A percentile compares a stretch with the other conserved stretches of the same genome.
These are phyloP conservation scores for Pluteus cervinus DNA, from an alignment of 768 basidiomycete genomes.

Conservation along the genomic window DNA sequence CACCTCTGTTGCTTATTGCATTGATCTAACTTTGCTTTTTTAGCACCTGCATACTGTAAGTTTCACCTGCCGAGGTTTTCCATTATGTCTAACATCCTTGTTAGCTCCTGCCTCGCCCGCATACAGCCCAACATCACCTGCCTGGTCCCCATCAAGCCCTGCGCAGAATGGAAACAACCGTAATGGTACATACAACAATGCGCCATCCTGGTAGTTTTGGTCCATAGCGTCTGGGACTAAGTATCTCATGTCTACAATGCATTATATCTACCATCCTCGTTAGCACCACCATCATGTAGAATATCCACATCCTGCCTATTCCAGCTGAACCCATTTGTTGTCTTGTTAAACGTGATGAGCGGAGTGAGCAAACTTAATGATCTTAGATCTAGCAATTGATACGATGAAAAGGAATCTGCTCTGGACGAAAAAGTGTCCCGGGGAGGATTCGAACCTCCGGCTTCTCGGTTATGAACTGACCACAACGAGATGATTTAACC, in stretches of 20 bases:
- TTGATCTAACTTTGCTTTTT: conserved; percentile 4
- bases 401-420: too few relatives aligned
- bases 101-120: conserved; percentile 79
- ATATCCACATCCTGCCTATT: conserved; percentile 18
- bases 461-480: conserved; percentile 9
- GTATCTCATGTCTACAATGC: conserved; percentile 17
- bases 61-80: not conserved
- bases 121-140: conserved; percentile 82
- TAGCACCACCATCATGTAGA: conserved; percentile 22
- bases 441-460: conserved; percentile 17
- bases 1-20: not conserved
- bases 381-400: too few relatives aligned
- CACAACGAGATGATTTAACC: conserved; percentile 18
- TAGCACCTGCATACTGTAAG: conserved; percentile 80
- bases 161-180: conserved; percentile 45
- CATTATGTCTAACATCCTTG: conserved; percentile 9
- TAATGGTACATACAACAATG: conserved; percentile 39
- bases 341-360: too few relatives aligned
- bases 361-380: too few relatives aligned
- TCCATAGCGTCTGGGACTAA: conserved; percentile 6
- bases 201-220: conserved; percentile 47
- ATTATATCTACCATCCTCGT: conserved; percentile 20
- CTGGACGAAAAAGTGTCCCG: conserved; percentile 14
- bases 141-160: conserved; percentile 80
- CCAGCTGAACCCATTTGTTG: too few relatives aligned